These are phyloP conservation scores for Brettanomyces naardenensis DNA, from an alignment of 805 yeast species.

Conservation along the genomic window DNA sequence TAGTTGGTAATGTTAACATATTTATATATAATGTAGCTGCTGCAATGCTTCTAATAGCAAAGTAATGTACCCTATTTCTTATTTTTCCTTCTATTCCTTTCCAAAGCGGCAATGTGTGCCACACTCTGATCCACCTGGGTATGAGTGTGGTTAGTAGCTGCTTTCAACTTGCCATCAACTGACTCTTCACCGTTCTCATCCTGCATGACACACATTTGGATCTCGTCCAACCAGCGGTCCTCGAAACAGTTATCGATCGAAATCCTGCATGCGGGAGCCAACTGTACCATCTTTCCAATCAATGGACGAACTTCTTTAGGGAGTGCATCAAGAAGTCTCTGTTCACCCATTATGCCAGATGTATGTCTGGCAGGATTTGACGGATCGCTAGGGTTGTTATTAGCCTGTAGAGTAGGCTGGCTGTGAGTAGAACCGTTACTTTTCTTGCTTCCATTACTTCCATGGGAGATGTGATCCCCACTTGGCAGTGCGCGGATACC, in stretches of 20 bases:
- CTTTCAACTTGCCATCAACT: conserved; percentile 28
- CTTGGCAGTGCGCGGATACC: neutral
- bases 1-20: too few relatives aligned
- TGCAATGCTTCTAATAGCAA: too few relatives aligned
- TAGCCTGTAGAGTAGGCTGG: neutral
- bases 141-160: conserved; percentile 63
- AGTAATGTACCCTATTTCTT: conserved; percentile 10
- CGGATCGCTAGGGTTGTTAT: neutral
- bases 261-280: conserved; percentile 81
- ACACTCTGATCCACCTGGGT: conserved; percentile 88
- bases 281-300: conserved; percentile 68
- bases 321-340: conserved; percentile 58
- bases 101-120: conserved; percentile 92
- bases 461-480: neutral
- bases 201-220: conserved; percentile 62
- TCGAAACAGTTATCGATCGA: conserved; percentile 71
- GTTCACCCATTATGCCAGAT: conserved; percentile 62
- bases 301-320: conserved; percentile 63
- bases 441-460: neutral
- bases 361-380: conserved; percentile 35
- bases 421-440: neutral
- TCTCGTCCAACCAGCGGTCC: conserved; percentile 59
- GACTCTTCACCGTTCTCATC: conserved; percentile 29
- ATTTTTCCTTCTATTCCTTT: conserved; percentile 61
- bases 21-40: too few relatives aligned